phyloP scores from a whole-genome alignment of 805 yeast genomes.

The Metschnikowia shivogae region DNA sequence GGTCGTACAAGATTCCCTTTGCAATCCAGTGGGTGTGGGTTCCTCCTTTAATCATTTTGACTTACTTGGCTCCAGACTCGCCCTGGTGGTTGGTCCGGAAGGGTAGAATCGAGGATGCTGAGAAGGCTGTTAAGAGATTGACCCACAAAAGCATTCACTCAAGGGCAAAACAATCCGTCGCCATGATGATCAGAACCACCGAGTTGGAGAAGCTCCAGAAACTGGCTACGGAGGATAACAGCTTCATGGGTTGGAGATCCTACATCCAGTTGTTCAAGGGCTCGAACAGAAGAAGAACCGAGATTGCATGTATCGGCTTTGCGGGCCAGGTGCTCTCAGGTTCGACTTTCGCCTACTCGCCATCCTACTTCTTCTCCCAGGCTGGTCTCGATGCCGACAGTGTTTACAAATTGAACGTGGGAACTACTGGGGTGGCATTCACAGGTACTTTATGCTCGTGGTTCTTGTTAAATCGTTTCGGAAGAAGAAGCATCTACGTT shows the following conservation, averaged over 20 bases:
- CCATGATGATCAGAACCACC: constrained; percentile 29
- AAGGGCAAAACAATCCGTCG: constrained; percentile 15
- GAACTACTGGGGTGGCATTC: constrained; percentile 10
- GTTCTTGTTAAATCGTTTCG: constrained; percentile 8
- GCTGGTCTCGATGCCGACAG: constrained; percentile 10
- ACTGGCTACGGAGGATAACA: constrained; percentile 23
- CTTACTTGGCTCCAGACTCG: constrained; percentile 50
- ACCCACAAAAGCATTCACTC: constrained; percentile 17
- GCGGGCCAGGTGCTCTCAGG: constrained; percentile 13
- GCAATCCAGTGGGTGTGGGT: constrained; percentile 64
- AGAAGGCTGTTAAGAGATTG: constrained; percentile 11
- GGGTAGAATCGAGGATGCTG: constrained; percentile 42
- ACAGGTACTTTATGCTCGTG: constrained; percentile 9
- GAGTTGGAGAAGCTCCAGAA: constrained; percentile 25
- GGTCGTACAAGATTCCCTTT: constrained; percentile 52
- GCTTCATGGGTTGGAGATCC: constrained; percentile 21
- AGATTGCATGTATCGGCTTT: constrained; percentile 9
- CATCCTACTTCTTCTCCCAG: constrained; percentile 10
- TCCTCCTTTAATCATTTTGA: constrained; percentile 40
- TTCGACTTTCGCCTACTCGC: constrained; percentile 10
- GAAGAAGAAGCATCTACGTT: constrained; percentile 9
- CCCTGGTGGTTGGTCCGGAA: constrained; percentile 54
- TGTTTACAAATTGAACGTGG: constrained; percentile 12
- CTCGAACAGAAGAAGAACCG: constrained; percentile 8
- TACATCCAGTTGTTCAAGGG: constrained; percentile 16